phyloP scores from a whole-genome alignment of 192 early-diverging fungal genomes.

The Linnemannia exigua region DNA sequence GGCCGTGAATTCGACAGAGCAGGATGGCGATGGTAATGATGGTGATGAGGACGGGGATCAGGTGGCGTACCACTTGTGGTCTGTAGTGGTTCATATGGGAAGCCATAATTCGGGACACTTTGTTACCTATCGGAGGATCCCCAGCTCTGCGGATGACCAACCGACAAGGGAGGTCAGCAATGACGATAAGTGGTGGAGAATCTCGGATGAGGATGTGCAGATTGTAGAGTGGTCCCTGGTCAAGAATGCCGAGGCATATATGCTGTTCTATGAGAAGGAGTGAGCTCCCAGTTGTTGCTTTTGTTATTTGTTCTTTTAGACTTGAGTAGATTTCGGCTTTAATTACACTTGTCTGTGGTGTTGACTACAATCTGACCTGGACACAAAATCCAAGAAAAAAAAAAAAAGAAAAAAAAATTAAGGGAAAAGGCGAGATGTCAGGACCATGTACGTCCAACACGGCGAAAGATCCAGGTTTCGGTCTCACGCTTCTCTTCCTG shows the following conservation, averaged over 20 bases:
- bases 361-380: no score
- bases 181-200: constrained; percentile 73
- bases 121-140: constrained; percentile 85
- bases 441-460: constrained; percentile 21
- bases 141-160: constrained; percentile 11
- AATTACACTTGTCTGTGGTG: no score
- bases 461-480: constrained; percentile 26
- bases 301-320: neutral
- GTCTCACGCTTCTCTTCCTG: neutral
- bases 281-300: neutral
- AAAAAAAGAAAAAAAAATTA: neutral
- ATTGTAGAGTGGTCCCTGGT: constrained; percentile 75
- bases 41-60: constrained; percentile 35
- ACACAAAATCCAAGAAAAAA: neutral
- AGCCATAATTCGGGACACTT: constrained; percentile 93
- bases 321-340: neutral
- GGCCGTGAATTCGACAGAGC: constrained; percentile 10
- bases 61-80: constrained; percentile 76
- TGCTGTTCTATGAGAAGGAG: constrained; percentile 82
- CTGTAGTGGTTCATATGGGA: constrained; percentile 90
- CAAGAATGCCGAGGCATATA: constrained; percentile 77
- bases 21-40: neutral
- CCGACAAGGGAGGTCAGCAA: neutral
- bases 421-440: neutral
- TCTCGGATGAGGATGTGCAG: constrained; percentile 81